A percentile compares a stretch with the other conserved stretches of the same genome.
Conservation (phyloP, 768 basidiomycete species). For the Termitomyces sp. region DNA sequence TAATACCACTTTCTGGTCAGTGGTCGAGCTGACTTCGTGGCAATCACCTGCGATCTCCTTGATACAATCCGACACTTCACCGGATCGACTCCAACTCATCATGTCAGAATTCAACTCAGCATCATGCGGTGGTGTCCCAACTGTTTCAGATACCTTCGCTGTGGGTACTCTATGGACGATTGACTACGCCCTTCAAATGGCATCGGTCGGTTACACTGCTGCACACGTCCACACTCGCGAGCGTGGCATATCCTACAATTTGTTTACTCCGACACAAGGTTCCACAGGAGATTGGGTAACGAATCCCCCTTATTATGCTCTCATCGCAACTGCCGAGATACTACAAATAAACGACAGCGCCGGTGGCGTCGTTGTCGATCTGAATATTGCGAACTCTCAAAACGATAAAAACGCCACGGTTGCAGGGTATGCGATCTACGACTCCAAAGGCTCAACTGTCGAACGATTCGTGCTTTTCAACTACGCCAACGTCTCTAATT, state of each 20-base stretch:
- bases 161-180: conserved; percentile 48
- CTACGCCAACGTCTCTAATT: conserved; percentile 37
- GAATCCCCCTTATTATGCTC: conserved; percentile 47
- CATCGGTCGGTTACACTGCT: conserved; percentile 42
- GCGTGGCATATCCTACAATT: conserved; percentile 48
- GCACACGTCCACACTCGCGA: conserved; percentile 53
- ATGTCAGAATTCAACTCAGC: conserved; percentile 55
- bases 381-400: conserved; percentile 38
- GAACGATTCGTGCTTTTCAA: conserved; percentile 47
- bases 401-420: conserved; percentile 34
- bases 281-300: conserved; percentile 41
- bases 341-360: conserved; percentile 36
- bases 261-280: conserved; percentile 39
- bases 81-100: conserved; percentile 32
- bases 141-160: conserved; percentile 48
- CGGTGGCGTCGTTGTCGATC: conserved; percentile 36
- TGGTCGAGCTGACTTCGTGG: conserved; percentile 40
- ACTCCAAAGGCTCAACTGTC: conserved; percentile 40
- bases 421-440: conserved; percentile 59
- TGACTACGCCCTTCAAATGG: conserved; percentile 52
- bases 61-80: conserved; percentile 26
- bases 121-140: conserved; percentile 47
- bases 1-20: conserved; percentile 17
- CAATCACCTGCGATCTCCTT: conserved; percentile 39
- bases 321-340: conserved; percentile 43